Percentiles rank a stretch among this genome's conserved stretches.
Evolutionary conservation across 1,139 yeast genomes (phyloP).

Genomic region (Taphrina deformans): DNA sequence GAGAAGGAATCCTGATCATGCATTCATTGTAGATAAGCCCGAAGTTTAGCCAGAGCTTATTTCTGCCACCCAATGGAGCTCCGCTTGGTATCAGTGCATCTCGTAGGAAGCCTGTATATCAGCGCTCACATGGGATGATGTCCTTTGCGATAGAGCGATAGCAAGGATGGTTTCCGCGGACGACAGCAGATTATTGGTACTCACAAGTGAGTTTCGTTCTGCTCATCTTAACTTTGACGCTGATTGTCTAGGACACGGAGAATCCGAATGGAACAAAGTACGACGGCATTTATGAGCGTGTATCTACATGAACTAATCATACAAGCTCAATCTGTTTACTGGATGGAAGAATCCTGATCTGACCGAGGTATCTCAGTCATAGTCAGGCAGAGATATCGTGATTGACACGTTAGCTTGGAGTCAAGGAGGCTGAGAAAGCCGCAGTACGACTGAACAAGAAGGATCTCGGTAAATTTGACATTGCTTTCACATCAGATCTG

Average conservation of each 20-base stretch:
- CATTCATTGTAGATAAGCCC: no score
- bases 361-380: slow-evolving; percentile 49
- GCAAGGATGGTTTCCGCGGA: slow-evolving; percentile 27
- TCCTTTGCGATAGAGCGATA: not conserved
- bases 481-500: slow-evolving; percentile 86
- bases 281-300: not conserved
- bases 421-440: slow-evolving; percentile 87
- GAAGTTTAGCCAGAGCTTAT: not conserved
- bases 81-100: not conserved
- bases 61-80: not conserved
- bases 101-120: not conserved
- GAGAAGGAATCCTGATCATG: no score
- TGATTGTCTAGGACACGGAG: slow-evolving; percentile 96
- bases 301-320: not conserved
- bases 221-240: no score
- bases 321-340: slow-evolving; percentile 74
- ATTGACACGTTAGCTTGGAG: slow-evolving; percentile 55
- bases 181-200: slow-evolving; percentile 27
- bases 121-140: not conserved
- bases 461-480: slow-evolving; percentile 71
- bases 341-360: slow-evolving; percentile 98
- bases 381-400: not conserved
- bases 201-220: slow-evolving; percentile 18
- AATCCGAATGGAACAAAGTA: slow-evolving; percentile 60
- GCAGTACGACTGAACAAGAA: slow-evolving; percentile 91